Evolutionary conservation across 129 eudicot genomes (phyloP).

Genomic region (Solidago caesia): DNA sequence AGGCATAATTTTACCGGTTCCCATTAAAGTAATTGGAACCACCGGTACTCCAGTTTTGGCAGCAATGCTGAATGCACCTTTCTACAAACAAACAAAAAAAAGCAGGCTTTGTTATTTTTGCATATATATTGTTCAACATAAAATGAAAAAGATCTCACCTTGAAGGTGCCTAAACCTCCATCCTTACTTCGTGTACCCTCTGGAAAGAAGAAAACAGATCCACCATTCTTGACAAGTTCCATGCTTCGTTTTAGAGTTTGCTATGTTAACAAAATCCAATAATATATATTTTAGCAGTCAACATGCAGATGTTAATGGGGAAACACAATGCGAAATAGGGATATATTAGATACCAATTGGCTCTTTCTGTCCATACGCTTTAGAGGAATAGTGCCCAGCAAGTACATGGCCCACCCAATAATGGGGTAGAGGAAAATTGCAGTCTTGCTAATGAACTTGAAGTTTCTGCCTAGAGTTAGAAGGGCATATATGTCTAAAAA

Average conservation of each 20-base stretch:
- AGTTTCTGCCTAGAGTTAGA: conserved; percentile 79
- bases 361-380: conserved; percentile 94
- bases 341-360: conserved; percentile 59
- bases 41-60: conserved; percentile 84
- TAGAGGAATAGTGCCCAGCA: conserved; percentile 79
- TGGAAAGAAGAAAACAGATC: conserved; percentile 93
- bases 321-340: background rate
- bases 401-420: conserved; percentile 97
- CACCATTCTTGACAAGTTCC: conserved; percentile 80
- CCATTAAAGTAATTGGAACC: conserved; percentile 80
- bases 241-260: conserved; percentile 84
- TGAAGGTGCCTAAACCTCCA: conserved; percentile 73
- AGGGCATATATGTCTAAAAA: conserved; percentile 85
- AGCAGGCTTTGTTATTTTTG: background rate
- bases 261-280: conserved; percentile 35
- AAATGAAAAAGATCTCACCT: conserved; percentile 46
- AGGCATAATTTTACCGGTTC: conserved; percentile 95
- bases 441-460: conserved; percentile 91
- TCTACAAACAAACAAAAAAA: conserved; percentile 41
- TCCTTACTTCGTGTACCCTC: conserved; percentile 94
- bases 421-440: conserved; percentile 73
- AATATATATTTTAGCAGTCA: conserved; percentile 6
- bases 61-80: conserved; percentile 98
- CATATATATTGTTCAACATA: background rate
- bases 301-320: background rate